Conservation (phyloP, 2,329 filamentous ascomycete species). For the Colletotrichum eremochloae region DNA sequence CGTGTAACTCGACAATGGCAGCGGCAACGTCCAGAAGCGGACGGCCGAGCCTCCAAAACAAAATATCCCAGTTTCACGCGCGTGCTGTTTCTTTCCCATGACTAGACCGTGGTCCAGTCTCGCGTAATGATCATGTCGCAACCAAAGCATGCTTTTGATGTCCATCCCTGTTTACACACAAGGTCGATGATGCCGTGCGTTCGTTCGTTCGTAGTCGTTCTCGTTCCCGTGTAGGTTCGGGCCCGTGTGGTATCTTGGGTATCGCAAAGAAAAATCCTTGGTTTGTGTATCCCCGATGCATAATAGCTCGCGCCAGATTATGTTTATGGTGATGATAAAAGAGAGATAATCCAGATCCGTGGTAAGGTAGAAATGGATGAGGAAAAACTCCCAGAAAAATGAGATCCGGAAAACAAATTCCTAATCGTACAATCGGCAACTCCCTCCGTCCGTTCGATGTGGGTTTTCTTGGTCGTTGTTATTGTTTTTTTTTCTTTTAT, state of each 20-base stretch:
- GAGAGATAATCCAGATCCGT: constrained; percentile 38
- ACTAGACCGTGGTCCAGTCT: constrained; percentile 22
- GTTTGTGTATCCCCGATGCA: constrained; percentile 39
- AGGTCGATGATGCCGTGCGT: constrained; percentile 34
- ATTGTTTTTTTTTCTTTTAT: neutral
- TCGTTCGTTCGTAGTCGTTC: constrained; percentile 40
- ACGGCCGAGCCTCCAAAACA: neutral
- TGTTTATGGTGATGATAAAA: constrained; percentile 40
- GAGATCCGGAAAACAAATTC: constrained; percentile 37
- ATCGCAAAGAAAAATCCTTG: constrained; percentile 43
- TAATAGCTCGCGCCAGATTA: constrained; percentile 43
- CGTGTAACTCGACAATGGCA: neutral
- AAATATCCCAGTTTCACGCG: constrained; percentile 29
- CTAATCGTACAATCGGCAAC: constrained; percentile 42
- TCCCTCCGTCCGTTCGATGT: constrained; percentile 36
- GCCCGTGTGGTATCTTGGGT: constrained; percentile 41
- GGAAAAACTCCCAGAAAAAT: constrained; percentile 36
- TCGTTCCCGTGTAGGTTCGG: constrained; percentile 28
- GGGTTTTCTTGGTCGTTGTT: constrained; percentile 32
- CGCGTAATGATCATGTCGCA: constrained; percentile 28
- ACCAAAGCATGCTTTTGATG: constrained; percentile 40
- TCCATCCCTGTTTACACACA: constrained; percentile 27
- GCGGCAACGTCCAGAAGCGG: neutral
- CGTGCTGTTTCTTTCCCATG: constrained; percentile 22
- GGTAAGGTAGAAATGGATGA: constrained; percentile 30